Base-by-base conservation (phyloP, 2,329 filamentous ascomycete species). In the Endocalyx cinctus region DNA sequence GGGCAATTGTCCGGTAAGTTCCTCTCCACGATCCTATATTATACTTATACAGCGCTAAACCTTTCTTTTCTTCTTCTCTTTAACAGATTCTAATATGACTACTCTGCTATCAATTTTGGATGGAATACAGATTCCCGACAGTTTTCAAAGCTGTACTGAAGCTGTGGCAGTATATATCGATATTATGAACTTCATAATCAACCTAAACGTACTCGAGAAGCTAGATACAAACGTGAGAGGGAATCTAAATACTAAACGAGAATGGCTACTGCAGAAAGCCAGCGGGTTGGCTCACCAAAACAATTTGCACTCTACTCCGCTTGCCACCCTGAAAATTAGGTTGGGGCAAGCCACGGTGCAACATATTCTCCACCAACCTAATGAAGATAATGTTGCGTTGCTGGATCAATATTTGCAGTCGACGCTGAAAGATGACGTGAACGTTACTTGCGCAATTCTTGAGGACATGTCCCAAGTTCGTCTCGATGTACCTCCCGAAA, bases 1-100 rank as follows among this genome's bases (percentile, higher is more conserved):
- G 63, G 66, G 16, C 55, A 59, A 14, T 52, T 70, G 6, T 53
- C 54, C 16, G 59, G 69, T 72, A 59, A 57, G 66, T 49, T 17
- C 13, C n/a, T n/a, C n/a, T n/a, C n/a, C n/a, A n/a, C n/a, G n/a
- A n/a, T n/a, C n/a, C n/a, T n/a, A n/a, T n/a, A n/a, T n/a, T n/a
- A n/a, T n/a, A n/a, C n/a, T n/a, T n/a, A n/a, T n/a, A n/a, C n/a
- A n/a, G n/a, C n/a, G n/a, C n/a, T n/a, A n/a, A n/a, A n/a, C n/a
- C n/a, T n/a, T n/a, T n/a, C n/a, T n/a, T n/a, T n/a, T n/a, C n/a
- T n/a, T n/a, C n/a, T n/a, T n/a, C n/a, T n/a, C n/a, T n/a, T n/a
- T n/a, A n/a, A n/a, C n/a, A n/a, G n/a, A n/a, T n/a, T n/a, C n/a
- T n/a, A n/a, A n/a, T n/a, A n/a, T n/a, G n/a, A n/a, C n/a, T n/a